Evolutionary conservation across 169 alveolate species (phyloP).

Genomic region (Theileria equi): DNA sequence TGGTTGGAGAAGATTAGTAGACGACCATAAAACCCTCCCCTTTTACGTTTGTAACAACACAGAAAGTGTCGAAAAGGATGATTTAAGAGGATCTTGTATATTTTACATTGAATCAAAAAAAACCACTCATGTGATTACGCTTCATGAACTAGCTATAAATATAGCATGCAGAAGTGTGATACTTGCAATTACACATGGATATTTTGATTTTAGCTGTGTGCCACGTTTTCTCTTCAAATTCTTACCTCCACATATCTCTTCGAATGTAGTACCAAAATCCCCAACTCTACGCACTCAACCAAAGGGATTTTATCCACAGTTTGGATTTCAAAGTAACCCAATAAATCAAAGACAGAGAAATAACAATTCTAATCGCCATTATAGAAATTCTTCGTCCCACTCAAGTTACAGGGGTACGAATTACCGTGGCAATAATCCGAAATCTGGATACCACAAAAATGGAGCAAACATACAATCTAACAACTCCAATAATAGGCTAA

Average conservation of each 20-base stretch:
- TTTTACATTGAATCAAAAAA: slow-evolving; percentile 54
- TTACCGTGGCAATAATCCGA: background rate
- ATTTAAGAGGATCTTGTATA: no score
- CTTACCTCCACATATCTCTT: slow-evolving; percentile 2
- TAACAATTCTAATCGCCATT: background rate
- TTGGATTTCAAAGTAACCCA: no score
- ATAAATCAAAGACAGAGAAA: background rate
- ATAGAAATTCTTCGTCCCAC: background rate
- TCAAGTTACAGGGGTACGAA: background rate
- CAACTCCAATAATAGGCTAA: background rate
- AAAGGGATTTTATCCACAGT: no score
- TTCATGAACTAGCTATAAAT: slow-evolving; percentile 46
- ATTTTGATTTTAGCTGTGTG: slow-evolving; percentile 12
- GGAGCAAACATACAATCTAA: no score
- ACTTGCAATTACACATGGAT: slow-evolving; percentile 44
- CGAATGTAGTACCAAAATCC: background rate
- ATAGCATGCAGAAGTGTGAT: slow-evolving; percentile 51
- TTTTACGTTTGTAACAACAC: slow-evolving; percentile 5
- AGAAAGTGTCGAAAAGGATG: no score
- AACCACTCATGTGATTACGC: slow-evolving; percentile 27
- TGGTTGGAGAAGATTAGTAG: slow-evolving; percentile 63
- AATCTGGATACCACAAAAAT: no score
- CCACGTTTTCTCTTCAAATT: slow-evolving; percentile 23
- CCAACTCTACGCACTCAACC: no score
- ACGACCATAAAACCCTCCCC: slow-evolving; percentile 22